Percentiles rank a stretch among this genome's conserved stretches.
Conservation (phyloP, 441 rosid genomes). For the Bocquillonia castaneifolia region DNA sequence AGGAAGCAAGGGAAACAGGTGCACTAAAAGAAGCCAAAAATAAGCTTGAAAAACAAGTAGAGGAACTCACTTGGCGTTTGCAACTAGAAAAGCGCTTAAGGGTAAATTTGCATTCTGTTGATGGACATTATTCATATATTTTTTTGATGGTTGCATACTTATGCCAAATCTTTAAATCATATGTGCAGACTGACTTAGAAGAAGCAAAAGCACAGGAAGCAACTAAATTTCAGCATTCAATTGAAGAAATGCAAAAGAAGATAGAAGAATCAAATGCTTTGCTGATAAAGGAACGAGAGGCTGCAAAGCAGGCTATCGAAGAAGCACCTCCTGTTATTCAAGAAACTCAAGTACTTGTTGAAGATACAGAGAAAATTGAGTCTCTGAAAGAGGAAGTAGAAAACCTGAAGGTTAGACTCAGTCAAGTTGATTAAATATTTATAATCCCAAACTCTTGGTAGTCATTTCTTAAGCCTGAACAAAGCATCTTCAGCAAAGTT, state of each 20-base stretch:
- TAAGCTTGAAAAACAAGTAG: conserved; percentile 91
- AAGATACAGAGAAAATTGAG: conserved; percentile 81
- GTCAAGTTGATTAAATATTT: neutral
- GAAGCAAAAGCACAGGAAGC: conserved; percentile 81
- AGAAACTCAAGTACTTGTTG: conserved; percentile 87
- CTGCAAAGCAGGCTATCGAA: conserved; percentile 68
- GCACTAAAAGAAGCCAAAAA: conserved; percentile 97
- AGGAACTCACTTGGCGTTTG: conserved; percentile 95
- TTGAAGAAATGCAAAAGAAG: conserved; percentile 73
- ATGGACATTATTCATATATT: conserved; percentile 13
- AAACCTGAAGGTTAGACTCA: conserved; percentile 55
- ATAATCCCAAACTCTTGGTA: conserved; percentile 1
- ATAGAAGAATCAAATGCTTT: conserved; percentile 65
- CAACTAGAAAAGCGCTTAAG: conserved; percentile 90
- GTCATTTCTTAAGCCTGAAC: no score
- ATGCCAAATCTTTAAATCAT: conserved; percentile 23
- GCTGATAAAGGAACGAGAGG: conserved; percentile 68
- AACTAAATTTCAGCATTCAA: conserved; percentile 54
- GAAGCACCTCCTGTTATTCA: conserved; percentile 88
- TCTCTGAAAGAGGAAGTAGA: conserved; percentile 72
- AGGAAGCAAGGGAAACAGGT: conserved; percentile 98
- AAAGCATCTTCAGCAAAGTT: neutral
- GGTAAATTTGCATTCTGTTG: conserved; percentile 38
- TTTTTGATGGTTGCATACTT: conserved; percentile 21
- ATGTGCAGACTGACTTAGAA: conserved; percentile 75